phyloP scores from a whole-genome alignment of 2,329 filamentous ascomycete genomes.

The Alternaria gaisen region DNA sequence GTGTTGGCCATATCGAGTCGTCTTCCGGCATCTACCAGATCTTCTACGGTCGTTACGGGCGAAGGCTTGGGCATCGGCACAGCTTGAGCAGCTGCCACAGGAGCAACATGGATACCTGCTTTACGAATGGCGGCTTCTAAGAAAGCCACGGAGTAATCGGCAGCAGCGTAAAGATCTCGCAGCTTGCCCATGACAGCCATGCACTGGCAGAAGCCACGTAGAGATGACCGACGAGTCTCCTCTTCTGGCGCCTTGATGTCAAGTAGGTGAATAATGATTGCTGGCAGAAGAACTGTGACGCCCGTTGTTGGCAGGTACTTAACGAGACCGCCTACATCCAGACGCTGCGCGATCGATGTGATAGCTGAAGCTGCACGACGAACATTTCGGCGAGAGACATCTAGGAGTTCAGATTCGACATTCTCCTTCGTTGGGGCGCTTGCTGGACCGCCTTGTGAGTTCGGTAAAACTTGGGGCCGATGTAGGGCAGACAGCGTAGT shows the following conservation, averaged over 20 bases:
- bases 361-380: conserved; percentile 85
- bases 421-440: conserved; percentile 52
- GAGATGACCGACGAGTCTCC: conserved; percentile 74
- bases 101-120: conserved; percentile 76
- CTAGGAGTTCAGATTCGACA: conserved; percentile 72
- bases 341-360: conserved; percentile 80
- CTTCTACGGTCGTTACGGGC: conserved; percentile 55
- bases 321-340: conserved; percentile 77
- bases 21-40: conserved; percentile 57
- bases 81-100: conserved; percentile 38
- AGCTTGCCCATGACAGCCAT: conserved; percentile 91
- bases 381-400: conserved; percentile 82
- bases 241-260: conserved; percentile 87
- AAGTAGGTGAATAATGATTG: conserved; percentile 91
- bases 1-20: conserved; percentile 47
- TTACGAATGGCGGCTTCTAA: conserved; percentile 91
- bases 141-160: conserved; percentile 96
- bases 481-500: conserved; percentile 91
- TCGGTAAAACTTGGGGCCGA: conserved; percentile 87
- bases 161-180: conserved; percentile 88
- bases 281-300: conserved; percentile 88
- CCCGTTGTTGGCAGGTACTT: conserved; percentile 86
- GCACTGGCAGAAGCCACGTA: conserved; percentile 86
- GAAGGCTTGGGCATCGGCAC: conserved; percentile 36
- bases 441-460: conserved; percentile 64